Base-by-base conservation (phyloP, 768 basidiomycete genomes). In the Rhizopogon vesiculosus region DNA sequence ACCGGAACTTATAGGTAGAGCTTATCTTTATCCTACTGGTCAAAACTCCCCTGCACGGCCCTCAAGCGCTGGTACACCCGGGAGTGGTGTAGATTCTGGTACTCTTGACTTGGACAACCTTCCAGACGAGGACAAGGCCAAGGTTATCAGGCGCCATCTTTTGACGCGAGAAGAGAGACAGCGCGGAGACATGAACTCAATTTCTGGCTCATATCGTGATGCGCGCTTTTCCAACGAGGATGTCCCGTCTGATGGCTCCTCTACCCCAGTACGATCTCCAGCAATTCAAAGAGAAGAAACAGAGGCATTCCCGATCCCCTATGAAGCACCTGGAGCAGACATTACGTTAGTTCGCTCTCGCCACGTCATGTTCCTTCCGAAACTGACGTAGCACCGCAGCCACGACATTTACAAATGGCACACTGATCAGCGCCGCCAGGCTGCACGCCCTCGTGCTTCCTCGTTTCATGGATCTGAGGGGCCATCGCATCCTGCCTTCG, bases 321-420 rank as follows among this genome's bases (percentile, higher is more conserved):
- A 92, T 66, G 77, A 92, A 70, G 86, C 89, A 3, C 86, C 82
- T 16, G 94, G 94, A 33, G 93, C 89, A 28, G 94, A 97, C 66
- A 84, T 95, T 58, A 97, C 94, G 92, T 94, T 77, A 76, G 92
- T 82, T 43, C 51, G 39, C 33, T 35, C 15, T 38, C 9, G 39
- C 28, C n/a, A 50, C 38, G 25, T 40, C 44, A 49, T 56, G 51
- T 54, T 48, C 59, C 54, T 50, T 60, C 65, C 56, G 63, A 51
- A 40, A 51, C 56, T 48, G 59, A 54, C 42, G 15, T 25, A 51
- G 29, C 44, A 58, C 46, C 55, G n/a, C 59, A 90, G 89, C 16
- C 93, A 96, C 65, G 87, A 87, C 59, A 89, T 98, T 41, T 98
- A 97, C 77, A 98, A 97, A 72, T 98, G 93, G 89, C 89, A 94